phyloP scores from a whole-genome alignment of 2,329 filamentous ascomycete species.

The Dactylellina drechsleri region DNA sequence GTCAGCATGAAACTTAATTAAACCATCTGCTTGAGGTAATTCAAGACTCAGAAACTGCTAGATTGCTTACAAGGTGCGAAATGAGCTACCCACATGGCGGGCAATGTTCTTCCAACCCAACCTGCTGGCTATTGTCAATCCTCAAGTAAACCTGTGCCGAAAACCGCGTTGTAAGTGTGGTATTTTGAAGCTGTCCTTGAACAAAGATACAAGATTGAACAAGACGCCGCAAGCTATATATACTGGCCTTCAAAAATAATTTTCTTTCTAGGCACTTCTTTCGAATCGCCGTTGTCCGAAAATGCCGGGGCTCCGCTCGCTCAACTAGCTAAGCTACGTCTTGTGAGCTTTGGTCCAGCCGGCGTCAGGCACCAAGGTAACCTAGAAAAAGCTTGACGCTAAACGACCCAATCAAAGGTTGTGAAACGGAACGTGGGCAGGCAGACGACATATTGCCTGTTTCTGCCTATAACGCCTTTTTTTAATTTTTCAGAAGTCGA shows the following conservation, averaged over 20 bases:
- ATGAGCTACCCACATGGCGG: constrained; percentile 32
- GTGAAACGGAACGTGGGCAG: no score
- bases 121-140: not conserved
- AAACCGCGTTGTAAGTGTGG: constrained; percentile 26
- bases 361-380: no score
- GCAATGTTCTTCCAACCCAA: not conserved
- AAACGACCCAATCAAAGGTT: not conserved
- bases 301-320: no score
- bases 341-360: no score
- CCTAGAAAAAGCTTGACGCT: not conserved
- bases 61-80: constrained; percentile 36
- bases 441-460: no score
- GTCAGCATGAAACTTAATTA: not conserved
- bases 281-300: no score
- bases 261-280: no score
- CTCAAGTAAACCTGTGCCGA: not conserved
- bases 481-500: not conserved
- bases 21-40: not conserved
- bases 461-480: not conserved
- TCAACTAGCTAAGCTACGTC: no score
- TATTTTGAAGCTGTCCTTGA: constrained; percentile 3
- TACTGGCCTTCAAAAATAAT: no score
- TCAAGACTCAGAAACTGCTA: not conserved
- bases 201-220: no score
- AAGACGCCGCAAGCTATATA: no score